Conservation (phyloP, 2,329 filamentous ascomycete genomes). For the Colletotrichum sidae region DNA sequence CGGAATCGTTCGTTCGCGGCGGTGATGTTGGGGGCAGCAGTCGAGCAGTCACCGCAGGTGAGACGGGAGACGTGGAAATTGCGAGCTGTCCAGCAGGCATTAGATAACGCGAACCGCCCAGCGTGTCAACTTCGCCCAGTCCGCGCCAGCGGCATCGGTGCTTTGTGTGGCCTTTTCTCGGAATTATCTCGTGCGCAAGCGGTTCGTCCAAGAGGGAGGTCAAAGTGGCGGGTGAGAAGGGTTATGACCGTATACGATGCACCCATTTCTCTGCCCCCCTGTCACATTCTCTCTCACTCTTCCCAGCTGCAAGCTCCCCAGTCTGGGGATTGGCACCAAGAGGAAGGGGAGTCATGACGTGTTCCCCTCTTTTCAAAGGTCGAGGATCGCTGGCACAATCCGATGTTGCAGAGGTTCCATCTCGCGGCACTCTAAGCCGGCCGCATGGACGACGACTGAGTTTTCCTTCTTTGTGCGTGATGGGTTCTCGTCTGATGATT, state of each 20-base stretch:
- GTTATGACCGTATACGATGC: constrained; percentile 24
- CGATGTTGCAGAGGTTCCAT: constrained; percentile 28
- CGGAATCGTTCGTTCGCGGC: not conserved
- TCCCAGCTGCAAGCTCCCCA: no score
- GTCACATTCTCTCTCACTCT: not conserved
- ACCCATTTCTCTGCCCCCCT: not conserved
- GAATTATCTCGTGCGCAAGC: not conserved
- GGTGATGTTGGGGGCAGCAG: not conserved
- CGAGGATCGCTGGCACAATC: constrained; percentile 14
- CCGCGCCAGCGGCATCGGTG: constrained; percentile 7
- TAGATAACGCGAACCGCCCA: not conserved
- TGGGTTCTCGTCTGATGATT: constrained; percentile 29
- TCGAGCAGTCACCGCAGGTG: not conserved
- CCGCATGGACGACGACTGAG: constrained; percentile 31
- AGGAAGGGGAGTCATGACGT: constrained; percentile 21
- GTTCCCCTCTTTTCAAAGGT: constrained; percentile 13
- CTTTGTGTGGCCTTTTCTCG: not conserved
- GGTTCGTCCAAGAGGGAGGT: not conserved
- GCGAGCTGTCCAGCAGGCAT: constrained; percentile 4
- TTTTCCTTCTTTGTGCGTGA: constrained; percentile 14
- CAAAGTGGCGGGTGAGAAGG: constrained; percentile 14
- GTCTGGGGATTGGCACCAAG: no score
- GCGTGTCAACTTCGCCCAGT: constrained; percentile 15
- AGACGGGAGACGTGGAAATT: not conserved
- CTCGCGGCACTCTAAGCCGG: constrained; percentile 16